Evolutionary conservation across 805 yeast genomes (phyloP).

Genomic region (Nakazawaea anatomiae): DNA sequence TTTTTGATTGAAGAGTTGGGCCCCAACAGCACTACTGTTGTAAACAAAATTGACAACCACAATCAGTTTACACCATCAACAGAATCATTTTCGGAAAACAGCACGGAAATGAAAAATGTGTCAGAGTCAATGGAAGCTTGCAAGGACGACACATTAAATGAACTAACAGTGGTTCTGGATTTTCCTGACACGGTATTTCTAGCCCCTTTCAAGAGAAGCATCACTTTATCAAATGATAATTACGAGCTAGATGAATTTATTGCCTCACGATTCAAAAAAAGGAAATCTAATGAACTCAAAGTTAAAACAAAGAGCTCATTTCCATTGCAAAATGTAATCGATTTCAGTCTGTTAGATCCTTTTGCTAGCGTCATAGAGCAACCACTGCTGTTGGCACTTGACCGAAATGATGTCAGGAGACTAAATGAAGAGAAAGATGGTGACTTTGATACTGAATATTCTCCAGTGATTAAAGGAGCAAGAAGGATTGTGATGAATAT

Average conservation of each 20-base stretch:
- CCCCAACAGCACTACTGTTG: too few species aligned
- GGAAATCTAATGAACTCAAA: background rate
- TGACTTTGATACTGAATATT: too few species aligned
- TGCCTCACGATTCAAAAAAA: background rate
- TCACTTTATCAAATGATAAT: background rate
- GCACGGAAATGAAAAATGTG: background rate
- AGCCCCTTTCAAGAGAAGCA: background rate
- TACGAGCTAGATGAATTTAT: background rate
- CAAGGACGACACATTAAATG: background rate
- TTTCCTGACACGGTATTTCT: slow-evolving; percentile 1
- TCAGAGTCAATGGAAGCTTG: background rate
- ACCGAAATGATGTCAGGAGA: too few species aligned
- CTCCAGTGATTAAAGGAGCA: background rate
- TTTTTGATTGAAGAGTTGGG: too few species aligned
- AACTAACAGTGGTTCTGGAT: background rate
- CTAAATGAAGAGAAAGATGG: background rate
- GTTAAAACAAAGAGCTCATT: background rate
- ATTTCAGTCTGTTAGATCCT: background rate
- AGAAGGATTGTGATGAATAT: background rate
- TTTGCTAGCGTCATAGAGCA: background rate
- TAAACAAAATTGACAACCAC: too few species aligned
- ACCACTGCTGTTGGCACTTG: background rate
- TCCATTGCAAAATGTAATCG: background rate
- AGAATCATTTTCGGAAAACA: background rate
- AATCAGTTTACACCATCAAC: background rate